Base-by-base conservation (phyloP, 1,284 basidiomycete species). In the Ceraceosorus guamensis region DNA sequence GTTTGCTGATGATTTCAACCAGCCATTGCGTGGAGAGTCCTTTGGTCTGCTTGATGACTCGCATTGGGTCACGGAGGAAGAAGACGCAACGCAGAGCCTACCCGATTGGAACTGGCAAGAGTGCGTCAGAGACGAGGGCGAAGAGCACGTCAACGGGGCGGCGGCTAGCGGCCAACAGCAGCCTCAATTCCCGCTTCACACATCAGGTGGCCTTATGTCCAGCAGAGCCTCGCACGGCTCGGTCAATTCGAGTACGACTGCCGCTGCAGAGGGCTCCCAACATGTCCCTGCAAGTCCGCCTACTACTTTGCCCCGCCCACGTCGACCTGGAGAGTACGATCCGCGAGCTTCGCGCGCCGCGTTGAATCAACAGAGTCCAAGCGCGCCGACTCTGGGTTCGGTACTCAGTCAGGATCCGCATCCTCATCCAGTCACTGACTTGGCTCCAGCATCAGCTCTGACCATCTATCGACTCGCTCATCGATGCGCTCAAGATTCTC, bases 381-480 rank as follows among this genome's bases (percentile, higher is more conserved):
- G n/a, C 16, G n/a, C n/a, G 43, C n/a, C 43, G 16, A 44, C n/a
- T n/a, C 16, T 43, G 41, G 41, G 41, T 43, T 34, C 5, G 10
- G 34, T 16, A 35, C 51, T 31, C 35, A 10, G 18, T 30, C 41
- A 10, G 32, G 88, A 91, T 67, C 87, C 87, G 3, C 87, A 91
- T 76, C 75, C 80, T 1, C 88, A 90, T 68, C 88, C 87, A 1
- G 83, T 84, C 2, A 77, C 82, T 6, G 68, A 81, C 3, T 84
- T 85, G 2, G 60, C 62, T 4, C 63, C 64, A 2, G 68, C 66
- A 0, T 63, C 63, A 0, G 86, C 87, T 1, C 77, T 91, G 35
- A 83, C 86, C 0, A 82, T 90, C 66, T 91, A 88, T 77, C 84
- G 86, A 67, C 80, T 89, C 13, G 86, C 88, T 8, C 87, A 90